Evolutionary conservation across 148 eudicot species (phyloP).

Genomic region (Suaeda aralocaspica): DNA sequence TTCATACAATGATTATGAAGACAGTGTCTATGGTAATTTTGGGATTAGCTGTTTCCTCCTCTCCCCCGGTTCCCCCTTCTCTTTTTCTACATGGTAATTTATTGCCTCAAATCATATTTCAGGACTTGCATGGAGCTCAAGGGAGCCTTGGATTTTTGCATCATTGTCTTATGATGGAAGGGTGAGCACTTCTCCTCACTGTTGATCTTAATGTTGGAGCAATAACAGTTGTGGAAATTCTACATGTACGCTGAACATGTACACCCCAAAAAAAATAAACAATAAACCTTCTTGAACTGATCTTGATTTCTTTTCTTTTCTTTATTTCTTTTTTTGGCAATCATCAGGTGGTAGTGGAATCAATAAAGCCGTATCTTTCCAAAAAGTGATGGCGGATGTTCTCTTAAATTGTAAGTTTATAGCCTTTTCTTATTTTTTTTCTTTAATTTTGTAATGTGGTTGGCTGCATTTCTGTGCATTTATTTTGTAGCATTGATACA

Average conservation of each 20-base stretch:
- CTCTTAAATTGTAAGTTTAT: slow-evolving; percentile 21
- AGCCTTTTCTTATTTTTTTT: background rate
- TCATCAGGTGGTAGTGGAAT: slow-evolving; percentile 85
- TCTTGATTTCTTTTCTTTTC: too few species aligned
- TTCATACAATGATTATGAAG: slow-evolving; percentile 93
- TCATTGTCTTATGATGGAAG: slow-evolving; percentile 97
- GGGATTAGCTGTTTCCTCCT: slow-evolving; percentile 3
- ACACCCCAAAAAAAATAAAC: too few species aligned
- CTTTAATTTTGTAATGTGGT: background rate
- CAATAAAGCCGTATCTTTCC: slow-evolving; percentile 64
- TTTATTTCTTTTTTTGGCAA: background rate
- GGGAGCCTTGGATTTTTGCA: slow-evolving; percentile 94
- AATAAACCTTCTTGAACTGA: too few species aligned
- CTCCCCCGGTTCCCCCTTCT: slow-evolving; percentile 9
- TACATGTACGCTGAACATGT: too few species aligned
- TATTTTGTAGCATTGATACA: too few species aligned
- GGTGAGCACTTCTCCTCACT: slow-evolving; percentile 45
- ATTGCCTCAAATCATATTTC: slow-evolving; percentile 21
- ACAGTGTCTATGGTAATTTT: slow-evolving; percentile 80
- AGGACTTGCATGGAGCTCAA: slow-evolving; percentile 95
- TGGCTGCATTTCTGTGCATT: background rate
- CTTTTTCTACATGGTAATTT: background rate
- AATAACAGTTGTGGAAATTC: too few species aligned
- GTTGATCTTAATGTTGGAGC: too few species aligned
- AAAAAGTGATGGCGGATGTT: slow-evolving; percentile 37